Base-by-base conservation (phyloP, 805 yeast genomes). In the Wickerhamiella sergipiensis region DNA sequence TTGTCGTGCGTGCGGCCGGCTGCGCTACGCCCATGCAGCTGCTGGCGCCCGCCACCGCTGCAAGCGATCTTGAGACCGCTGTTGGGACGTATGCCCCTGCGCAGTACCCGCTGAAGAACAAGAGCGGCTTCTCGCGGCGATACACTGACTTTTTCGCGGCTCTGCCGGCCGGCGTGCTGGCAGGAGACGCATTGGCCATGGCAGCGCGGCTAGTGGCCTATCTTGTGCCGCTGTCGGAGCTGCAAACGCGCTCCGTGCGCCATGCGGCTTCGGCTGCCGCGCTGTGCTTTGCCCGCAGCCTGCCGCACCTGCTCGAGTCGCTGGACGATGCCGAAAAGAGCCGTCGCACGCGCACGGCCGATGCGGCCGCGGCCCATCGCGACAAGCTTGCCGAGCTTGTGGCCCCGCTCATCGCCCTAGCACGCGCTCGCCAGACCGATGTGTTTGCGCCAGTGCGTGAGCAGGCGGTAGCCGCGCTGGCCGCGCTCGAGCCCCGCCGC, bases 241-340 rank as follows among this genome's bases (percentile, higher is more conserved):
- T 47, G 19, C 45, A 43, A 3, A 45, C 57, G 18, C 58, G 59
- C 42, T 52, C 59, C 2, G 33, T 59, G 23, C 45, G 62, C 6
- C 50, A 45, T 43, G 45, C 50, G 12, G 59, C 59, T 19, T 45
- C 44, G 43, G 17, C 17, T 21, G 33, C 43, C 10, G 18, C 21
- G 6, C 15, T 45, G 5, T 5, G 21, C 12, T n/a, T 24, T 17
- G 47, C 24, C 17, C 3, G 9, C 13, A 19, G 24, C 6, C 9
- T 40, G 12, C 43, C 43, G n/a, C 7, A 6, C 6, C 24, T 19
- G 12, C 2, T 10, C n/a, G 15, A 15, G 12, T 10, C 43, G 10
- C 24, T 19, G 19, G n/a, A 18, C 22, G 22, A 15, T 2, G 24
- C n/a, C 15, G 24, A 40, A 40, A 15, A 10, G 43, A 21, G 13